Conservation (phyloP, 345 rosid species). For the Citrus hindsii region DNA sequence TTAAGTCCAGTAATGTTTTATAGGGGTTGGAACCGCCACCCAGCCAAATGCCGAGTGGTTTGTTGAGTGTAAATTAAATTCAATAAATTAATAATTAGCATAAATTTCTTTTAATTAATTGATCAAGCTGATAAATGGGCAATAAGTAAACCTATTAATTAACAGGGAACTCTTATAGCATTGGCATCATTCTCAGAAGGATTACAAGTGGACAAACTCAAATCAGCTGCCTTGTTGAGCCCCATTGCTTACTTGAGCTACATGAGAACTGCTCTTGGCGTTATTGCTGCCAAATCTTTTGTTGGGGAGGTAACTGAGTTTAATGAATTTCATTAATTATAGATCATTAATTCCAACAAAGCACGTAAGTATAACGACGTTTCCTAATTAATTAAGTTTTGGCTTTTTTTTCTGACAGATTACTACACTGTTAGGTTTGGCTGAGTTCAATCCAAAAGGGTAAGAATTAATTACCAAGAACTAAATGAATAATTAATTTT, state of each 20-base stretch:
- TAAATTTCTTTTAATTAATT: background rate
- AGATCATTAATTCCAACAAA: background rate
- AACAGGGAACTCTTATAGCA: conserved; percentile 78
- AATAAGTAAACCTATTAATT: background rate
- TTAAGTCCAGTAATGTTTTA: fast-evolving
- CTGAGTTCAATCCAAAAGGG: conserved; percentile 90
- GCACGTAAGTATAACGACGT: too few relatives aligned
- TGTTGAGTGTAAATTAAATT: conserved; percentile 35
- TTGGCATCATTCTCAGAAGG: conserved; percentile 82
- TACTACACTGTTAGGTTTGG: conserved; percentile 42
- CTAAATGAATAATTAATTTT: background rate
- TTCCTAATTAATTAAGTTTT: background rate
- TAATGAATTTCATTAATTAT: background rate
- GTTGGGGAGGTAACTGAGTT: conserved; percentile 62
- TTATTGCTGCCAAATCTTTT: conserved; percentile 58
- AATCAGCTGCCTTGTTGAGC: conserved; percentile 73
- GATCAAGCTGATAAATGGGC: background rate
- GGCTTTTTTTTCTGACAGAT: conserved; percentile 37
- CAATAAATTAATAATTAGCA: background rate
- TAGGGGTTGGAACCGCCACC: fast-evolving
- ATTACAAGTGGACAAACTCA: conserved; percentile 49
- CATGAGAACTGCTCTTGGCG: conserved; percentile 72
- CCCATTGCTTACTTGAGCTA: conserved; percentile 91
- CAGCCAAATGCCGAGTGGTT: fast-evolving
- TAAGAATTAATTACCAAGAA: conserved; percentile 15